Evolutionary conservation across 805 yeast species (phyloP), one percentile per base, ranked within the genome.

Genomic region (Ogataea sp.): DNA sequence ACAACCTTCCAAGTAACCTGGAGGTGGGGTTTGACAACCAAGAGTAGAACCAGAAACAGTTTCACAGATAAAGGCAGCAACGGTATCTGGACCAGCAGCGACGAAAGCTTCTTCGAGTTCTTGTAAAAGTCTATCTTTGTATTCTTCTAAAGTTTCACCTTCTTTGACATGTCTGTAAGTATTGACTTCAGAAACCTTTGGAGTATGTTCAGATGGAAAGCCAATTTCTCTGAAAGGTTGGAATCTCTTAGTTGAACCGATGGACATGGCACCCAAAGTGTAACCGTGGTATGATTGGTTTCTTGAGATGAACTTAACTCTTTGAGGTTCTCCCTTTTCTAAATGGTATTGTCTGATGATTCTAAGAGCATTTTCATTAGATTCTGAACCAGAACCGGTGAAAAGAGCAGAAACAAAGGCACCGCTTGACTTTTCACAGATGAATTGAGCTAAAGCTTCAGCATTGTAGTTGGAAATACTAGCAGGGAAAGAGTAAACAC

Each of bases 311-410:
- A 65, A 60, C 41, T 67, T 64, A 45, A 50, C 47, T 49, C 72
- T 66, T 32, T 59, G 55, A 8, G 62, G 53, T 41, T 66, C 67
- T 27, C 70, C 69, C 20, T 55, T 62, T 50, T 70, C 75, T 36
- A 62, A 48, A 44, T 59, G 65, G 47, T 70, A 70, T 50, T 70
- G 75, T 46, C 62, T 59, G 20, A 83, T 83, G 52, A 83, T 80
- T 56, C 83, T 82, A 51, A 82, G 58, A 4, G 88, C 88, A 26
- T 85, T 86, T 54, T 82, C 90, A 51, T 82, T 82, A 35, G 90
- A 86, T 57, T 82, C 90, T 17, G 88, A 71, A 38, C 94, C 94
- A 2, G 85, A 75, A 49, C 81, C 81, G 46, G 77, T 72, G 44
- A 84, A 61, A 35, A 65, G 43, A 13, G 68, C 72, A 20, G 68